A percentile compares a stretch with the other conserved stretches of the same genome.
phyloP scores from a whole-genome alignment of 2,329 filamentous ascomycete genomes.

The Venturia effusa region DNA sequence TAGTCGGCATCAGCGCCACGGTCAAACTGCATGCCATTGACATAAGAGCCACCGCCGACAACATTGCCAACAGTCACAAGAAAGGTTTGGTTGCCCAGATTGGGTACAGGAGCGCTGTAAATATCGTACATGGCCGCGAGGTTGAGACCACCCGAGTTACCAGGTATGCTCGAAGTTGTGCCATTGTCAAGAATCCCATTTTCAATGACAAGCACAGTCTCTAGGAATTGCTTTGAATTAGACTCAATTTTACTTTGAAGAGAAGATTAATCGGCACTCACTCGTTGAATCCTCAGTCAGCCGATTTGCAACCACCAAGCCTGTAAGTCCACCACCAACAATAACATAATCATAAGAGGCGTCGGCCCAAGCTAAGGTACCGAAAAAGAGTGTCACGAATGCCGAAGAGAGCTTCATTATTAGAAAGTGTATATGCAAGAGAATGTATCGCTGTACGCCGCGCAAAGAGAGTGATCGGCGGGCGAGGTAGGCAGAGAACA shows the following conservation, averaged over 20 bases:
- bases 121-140: background rate
- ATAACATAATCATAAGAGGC: slow-evolving; percentile 29
- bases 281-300: slow-evolving; percentile 30
- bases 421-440: background rate
- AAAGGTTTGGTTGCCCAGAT: background rate
- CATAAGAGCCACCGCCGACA: background rate
- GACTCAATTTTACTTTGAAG: background rate
- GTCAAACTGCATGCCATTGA: background rate
- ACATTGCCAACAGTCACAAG: background rate
- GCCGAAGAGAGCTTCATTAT: background rate
- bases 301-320: slow-evolving; percentile 40
- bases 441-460: background rate
- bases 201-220: slow-evolving; percentile 3
- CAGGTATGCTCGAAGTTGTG: background rate
- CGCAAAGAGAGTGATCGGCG: background rate
- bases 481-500: background rate
- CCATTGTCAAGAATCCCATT: background rate
- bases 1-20: background rate
- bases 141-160: background rate
- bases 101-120: background rate
- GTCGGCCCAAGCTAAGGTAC: slow-evolving; percentile 9
- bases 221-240: background rate
- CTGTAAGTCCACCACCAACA: slow-evolving; percentile 40
- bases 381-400: background rate
- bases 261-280: background rate